Conservation (phyloP, 176 grass and related monocot species). For the Guadua angustifolia region DNA sequence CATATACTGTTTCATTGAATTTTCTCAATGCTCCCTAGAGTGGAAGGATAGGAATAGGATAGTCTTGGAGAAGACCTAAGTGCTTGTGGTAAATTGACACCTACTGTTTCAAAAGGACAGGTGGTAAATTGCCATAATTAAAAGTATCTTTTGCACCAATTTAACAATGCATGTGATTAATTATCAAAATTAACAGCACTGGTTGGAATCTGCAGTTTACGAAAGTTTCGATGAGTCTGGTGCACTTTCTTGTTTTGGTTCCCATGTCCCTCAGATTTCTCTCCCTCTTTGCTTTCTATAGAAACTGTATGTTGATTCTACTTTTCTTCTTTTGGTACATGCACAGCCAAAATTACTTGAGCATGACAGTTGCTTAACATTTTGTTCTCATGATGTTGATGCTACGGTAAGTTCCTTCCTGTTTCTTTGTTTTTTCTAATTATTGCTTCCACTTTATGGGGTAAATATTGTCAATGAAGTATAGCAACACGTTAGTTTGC, state of each 20-base stretch:
- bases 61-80: background rate
- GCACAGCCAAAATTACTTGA: constrained; percentile 64
- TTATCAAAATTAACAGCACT: background rate
- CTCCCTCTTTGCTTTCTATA: constrained; percentile 26
- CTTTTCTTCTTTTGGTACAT: constrained; percentile 42
- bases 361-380: constrained; percentile 58
- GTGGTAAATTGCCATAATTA: constrained; percentile 5
- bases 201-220: constrained; percentile 1
- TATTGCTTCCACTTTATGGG: background rate
- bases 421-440: constrained; percentile 36
- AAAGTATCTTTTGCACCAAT: background rate
- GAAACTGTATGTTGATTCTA: constrained; percentile 30
- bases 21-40: constrained; percentile 2
- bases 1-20: background rate
- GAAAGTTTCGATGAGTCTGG: background rate
- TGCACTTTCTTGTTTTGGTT: constrained; percentile 41
- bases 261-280: background rate
- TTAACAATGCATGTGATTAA: background rate
- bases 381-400: constrained; percentile 72
- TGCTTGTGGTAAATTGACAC: background rate
- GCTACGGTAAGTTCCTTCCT: constrained; percentile 48
- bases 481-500: background rate
- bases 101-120: background rate
- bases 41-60: constrained; percentile 1
- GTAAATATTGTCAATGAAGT: background rate